Evolutionary conservation across 495 filamentous ascomycete genomes (phyloP).

Genomic region (Aspergillus funiculosus): DNA sequence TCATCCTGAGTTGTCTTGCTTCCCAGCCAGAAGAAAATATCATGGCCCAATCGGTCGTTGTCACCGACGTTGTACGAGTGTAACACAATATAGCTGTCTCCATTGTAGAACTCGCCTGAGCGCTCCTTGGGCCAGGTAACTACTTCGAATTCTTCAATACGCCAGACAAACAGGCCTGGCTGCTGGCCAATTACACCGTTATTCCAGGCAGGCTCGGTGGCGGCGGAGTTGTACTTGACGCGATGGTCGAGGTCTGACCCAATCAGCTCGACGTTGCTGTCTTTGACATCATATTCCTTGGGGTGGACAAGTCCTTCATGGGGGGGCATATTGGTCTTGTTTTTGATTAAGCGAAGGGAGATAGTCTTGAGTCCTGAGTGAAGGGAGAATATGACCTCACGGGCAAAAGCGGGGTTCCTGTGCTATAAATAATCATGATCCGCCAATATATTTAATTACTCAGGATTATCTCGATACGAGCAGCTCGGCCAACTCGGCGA

Average conservation of each 20-base stretch:
- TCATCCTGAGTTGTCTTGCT: constrained; percentile 57
- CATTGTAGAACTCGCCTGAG: constrained; percentile 54
- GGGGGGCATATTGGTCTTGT: constrained; percentile 51
- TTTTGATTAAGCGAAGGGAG: no score
- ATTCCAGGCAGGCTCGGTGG: constrained; percentile 58
- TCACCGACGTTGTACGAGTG: constrained; percentile 49
- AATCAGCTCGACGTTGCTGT: constrained; percentile 58
- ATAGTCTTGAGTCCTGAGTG: no score
- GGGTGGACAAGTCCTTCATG: constrained; percentile 51
- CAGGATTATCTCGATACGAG: no score
- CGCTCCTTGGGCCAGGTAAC: constrained; percentile 50
- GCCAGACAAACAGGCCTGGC: constrained; percentile 52
- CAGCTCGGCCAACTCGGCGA: no score
- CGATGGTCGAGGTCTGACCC: constrained; percentile 54
- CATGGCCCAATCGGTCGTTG: constrained; percentile 47
- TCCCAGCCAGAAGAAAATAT: constrained; percentile 59
- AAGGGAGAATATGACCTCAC: no score
- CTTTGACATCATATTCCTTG: constrained; percentile 56
- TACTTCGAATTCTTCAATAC: constrained; percentile 58
- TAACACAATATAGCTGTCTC: constrained; percentile 59
- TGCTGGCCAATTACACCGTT: constrained; percentile 41
- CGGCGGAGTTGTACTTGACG: constrained; percentile 57
- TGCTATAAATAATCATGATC: no score
- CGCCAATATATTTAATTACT: no score
- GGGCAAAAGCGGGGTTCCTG: no score